Percentiles rank a stretch among this genome's conserved stretches.
Evolutionary conservation across 495 filamentous ascomycete species (phyloP).

Genomic region (Penicillium mononematosum): DNA sequence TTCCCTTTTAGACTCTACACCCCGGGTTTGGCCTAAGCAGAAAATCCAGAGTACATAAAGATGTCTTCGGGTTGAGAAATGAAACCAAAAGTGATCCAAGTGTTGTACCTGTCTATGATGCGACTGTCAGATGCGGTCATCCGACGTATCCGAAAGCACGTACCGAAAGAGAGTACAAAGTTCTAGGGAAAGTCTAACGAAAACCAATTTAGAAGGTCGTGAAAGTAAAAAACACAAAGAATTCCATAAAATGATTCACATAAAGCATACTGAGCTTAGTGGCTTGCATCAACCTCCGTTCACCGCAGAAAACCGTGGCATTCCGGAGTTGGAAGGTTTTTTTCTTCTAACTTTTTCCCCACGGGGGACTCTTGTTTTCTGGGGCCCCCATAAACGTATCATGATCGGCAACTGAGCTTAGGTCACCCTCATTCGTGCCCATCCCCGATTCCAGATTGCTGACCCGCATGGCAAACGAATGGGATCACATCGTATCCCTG

Average conservation of each 20-base stretch:
- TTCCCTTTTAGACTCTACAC: conserved; percentile 9
- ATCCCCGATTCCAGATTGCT: conserved; percentile 6
- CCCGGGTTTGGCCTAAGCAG: neutral
- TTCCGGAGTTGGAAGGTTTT: neutral
- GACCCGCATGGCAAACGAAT: conserved; percentile 10
- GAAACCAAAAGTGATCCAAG: no score
- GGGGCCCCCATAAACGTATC: conserved; percentile 4
- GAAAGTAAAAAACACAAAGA: neutral
- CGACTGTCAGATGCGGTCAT: neutral
- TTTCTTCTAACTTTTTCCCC: neutral
- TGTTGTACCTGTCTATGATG: no score
- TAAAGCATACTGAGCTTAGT: neutral
- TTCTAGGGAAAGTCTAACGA: neutral
- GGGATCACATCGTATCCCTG: neutral
- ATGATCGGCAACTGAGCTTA: conserved; percentile 10
- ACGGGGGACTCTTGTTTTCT: conserved; percentile 2
- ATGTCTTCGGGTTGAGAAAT: conserved; percentile 1
- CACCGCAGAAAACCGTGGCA: neutral
- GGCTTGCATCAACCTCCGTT: neutral
- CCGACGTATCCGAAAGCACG: neutral
- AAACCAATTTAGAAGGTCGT: conserved; percentile 10
- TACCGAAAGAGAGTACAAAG: neutral
- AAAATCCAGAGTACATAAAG: neutral
- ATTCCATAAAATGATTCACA: neutral
- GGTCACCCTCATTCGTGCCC: conserved; percentile 6